These are phyloP conservation scores for Scortechinia acanthostroma DNA, from an alignment of 2,329 filamentous ascomycete genomes.

Conservation along the genomic window DNA sequence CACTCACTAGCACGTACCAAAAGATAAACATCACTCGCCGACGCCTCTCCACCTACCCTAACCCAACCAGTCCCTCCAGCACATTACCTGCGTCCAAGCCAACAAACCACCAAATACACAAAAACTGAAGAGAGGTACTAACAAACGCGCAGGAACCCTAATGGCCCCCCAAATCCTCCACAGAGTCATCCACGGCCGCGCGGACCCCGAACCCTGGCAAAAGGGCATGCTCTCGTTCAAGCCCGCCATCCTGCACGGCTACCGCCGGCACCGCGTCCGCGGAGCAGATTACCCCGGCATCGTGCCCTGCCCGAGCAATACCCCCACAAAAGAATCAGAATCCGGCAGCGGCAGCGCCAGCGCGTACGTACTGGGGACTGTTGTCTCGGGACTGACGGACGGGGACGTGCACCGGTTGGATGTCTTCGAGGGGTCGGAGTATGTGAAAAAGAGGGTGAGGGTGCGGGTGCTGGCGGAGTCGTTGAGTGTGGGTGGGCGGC, in stretches of 20 bases:
- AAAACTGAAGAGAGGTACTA: too few relatives aligned
- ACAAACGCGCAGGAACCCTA: conserved; percentile 34
- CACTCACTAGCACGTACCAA: too few relatives aligned
- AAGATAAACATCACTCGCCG: too few relatives aligned
- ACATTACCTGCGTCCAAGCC: conserved; percentile 1
- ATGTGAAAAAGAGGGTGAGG: conserved; percentile 34
- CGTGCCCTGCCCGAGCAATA: conserved; percentile 17
- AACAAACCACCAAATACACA: conserved; percentile 2
- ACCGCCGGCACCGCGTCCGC: conserved; percentile 47
- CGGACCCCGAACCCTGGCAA: conserved; percentile 38
- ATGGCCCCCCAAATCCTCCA: conserved; percentile 57
- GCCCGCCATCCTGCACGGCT: conserved; percentile 45
- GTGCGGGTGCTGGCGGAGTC: conserved; percentile 26
- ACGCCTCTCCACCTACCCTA: too few relatives aligned
- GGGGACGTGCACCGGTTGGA: conserved; percentile 51
- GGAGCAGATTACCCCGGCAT: conserved; percentile 55
- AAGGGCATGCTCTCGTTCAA: conserved; percentile 35
- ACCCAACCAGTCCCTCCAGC: too few relatives aligned
- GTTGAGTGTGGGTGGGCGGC: conserved; percentile 6
- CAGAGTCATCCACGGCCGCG: conserved; percentile 49
- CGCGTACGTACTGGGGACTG: conserved; percentile 43
- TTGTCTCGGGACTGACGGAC: conserved; percentile 50
- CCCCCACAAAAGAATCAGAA: neutral
- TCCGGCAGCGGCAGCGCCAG: conserved; percentile 6
- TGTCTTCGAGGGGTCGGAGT: conserved; percentile 52